Evolutionary conservation across 768 basidiomycete species (phyloP).

Genomic region (Mycena pura): DNA sequence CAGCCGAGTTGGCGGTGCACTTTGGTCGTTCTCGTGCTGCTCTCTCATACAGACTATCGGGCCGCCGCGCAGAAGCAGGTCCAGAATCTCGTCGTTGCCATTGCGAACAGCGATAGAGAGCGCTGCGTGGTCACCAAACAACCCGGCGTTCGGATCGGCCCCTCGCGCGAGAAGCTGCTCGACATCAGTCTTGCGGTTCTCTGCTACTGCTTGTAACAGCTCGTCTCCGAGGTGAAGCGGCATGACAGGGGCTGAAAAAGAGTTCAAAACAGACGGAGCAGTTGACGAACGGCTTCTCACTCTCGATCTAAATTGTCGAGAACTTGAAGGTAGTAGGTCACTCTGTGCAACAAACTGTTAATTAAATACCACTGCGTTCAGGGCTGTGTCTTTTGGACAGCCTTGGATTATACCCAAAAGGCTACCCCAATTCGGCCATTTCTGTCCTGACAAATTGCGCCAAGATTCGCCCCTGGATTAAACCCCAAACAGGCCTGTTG

Average conservation of each 20-base stretch:
- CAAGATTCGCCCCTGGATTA: too few species aligned
- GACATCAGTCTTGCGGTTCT: not conserved
- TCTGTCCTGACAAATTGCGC: too few species aligned
- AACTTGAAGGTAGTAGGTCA: not conserved
- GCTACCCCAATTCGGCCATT: too few species aligned
- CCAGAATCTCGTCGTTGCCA: not conserved
- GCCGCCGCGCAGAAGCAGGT: not conserved
- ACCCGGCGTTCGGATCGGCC: not conserved
- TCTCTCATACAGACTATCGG: not conserved
- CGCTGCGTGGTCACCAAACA: not conserved
- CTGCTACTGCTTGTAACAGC: not conserved
- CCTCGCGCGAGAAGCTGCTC: not conserved
- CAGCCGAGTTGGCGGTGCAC: not conserved
- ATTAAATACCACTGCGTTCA: not conserved
- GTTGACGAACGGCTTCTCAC: not conserved
- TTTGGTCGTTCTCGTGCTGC: not conserved
- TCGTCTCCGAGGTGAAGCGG: not conserved
- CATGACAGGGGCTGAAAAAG: not conserved
- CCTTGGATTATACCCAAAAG: not conserved
- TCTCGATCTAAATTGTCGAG: not conserved
- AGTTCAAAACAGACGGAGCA: not conserved
- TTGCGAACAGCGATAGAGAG: not conserved
- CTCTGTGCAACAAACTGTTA: not conserved
- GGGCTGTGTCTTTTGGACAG: not conserved
- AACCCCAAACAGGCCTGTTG: too few species aligned